Evolutionary conservation across 139 green algal species (phyloP).

Genomic region (Dunaliella primolecta): DNA sequence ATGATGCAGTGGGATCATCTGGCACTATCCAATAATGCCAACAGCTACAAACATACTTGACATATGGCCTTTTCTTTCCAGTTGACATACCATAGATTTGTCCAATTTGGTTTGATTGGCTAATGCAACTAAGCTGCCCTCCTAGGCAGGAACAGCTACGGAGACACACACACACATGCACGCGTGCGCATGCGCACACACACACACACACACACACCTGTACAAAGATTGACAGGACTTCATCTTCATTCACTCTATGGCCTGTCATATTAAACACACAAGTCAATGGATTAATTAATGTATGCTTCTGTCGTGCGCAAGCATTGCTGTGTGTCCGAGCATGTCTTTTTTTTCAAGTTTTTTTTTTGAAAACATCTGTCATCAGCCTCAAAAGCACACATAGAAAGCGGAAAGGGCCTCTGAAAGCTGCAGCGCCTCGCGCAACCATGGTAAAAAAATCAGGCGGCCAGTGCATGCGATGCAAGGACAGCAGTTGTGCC

Average conservation of each 20-base stretch:
- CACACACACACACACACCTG: background rate
- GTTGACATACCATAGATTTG: too few relatives aligned
- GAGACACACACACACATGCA: background rate
- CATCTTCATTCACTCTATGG: background rate
- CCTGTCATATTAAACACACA: background rate
- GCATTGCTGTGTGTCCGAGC: background rate
- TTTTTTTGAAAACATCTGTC: background rate
- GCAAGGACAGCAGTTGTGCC: too few relatives aligned
- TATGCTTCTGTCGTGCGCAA: background rate
- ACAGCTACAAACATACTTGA: background rate
- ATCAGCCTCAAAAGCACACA: background rate
- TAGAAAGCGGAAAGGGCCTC: too few relatives aligned
- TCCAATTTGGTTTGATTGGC: too few relatives aligned
- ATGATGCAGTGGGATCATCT: background rate
- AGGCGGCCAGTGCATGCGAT: too few relatives aligned
- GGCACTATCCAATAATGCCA: background rate
- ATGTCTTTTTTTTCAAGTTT: background rate
- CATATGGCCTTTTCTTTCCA: too few relatives aligned
- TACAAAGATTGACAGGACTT: background rate
- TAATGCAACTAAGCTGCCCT: too few relatives aligned
- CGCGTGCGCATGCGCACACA: background rate
- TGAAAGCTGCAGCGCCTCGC: background rate
- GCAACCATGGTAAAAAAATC: background rate
- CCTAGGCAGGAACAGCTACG: background rate
- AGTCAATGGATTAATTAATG: background rate